Conservation (phyloP, 139 green algal species). For the Chlamydomonas asymmetrica region DNA sequence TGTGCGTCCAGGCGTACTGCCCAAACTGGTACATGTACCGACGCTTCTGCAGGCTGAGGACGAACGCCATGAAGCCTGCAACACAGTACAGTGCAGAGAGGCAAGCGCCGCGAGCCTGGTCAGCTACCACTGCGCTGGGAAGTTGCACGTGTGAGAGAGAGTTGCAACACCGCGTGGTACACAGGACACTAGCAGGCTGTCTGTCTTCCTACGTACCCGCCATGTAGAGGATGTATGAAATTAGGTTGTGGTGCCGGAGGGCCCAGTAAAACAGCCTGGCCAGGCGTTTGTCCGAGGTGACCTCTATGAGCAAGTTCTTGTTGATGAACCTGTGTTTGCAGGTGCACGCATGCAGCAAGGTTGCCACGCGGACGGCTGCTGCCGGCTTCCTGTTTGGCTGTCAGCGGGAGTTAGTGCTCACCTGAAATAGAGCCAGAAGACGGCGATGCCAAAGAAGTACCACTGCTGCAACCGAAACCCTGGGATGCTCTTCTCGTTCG, state of each 20-base stretch:
- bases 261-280: slow-evolving; percentile 62
- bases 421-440: slow-evolving; percentile 92
- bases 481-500: slow-evolving; percentile 65
- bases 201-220: slow-evolving; percentile 49
- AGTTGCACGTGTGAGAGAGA: too few relatives aligned
- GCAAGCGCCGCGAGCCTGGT: too few relatives aligned
- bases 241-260: slow-evolving; percentile 73
- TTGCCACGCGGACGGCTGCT: neutral
- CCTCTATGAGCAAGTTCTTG: slow-evolving; percentile 82
- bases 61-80: slow-evolving; percentile 88
- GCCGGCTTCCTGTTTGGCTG: neutral
- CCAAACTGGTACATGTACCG: slow-evolving; percentile 95
- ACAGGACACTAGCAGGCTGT: too few relatives aligned
- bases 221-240: slow-evolving; percentile 80
- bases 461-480: slow-evolving; percentile 80
- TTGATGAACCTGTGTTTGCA: slow-evolving; percentile 81
- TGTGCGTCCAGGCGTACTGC: slow-evolving; percentile 98
- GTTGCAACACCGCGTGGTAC: too few relatives aligned
- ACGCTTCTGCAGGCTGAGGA: slow-evolving; percentile 87
- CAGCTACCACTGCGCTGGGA: too few relatives aligned
- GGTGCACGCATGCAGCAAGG: neutral
- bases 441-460: slow-evolving; percentile 90
- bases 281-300: slow-evolving; percentile 56
- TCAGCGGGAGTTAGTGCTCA: slow-evolving; percentile 26
- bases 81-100: too few relatives aligned